Conservation (phyloP, 805 yeast species). For the Nakazawaea wyomingensis region DNA sequence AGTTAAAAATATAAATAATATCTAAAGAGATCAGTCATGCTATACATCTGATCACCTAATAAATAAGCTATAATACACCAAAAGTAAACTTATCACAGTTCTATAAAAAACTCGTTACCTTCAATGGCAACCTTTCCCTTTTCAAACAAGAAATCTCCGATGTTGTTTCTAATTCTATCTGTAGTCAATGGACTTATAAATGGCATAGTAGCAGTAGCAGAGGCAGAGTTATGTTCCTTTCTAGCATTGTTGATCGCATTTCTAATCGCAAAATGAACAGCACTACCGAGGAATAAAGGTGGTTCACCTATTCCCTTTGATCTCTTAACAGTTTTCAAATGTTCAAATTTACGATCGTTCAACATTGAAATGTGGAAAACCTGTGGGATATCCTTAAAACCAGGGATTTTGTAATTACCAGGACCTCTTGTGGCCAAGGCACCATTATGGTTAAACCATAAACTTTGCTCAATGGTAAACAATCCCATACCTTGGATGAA, state of each 20-base stretch:
- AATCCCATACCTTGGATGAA: conserved; percentile 46
- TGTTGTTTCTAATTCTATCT: conserved; percentile 34
- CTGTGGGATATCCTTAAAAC: conserved; percentile 43
- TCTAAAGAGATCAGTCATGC: too few species aligned
- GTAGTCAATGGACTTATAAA: conserved; percentile 37
- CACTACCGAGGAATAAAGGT: conserved; percentile 40
- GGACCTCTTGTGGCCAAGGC: conserved; percentile 41
- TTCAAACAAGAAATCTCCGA: conserved; percentile 31
- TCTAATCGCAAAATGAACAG: conserved; percentile 38
- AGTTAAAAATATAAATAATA: too few species aligned
- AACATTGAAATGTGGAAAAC: conserved; percentile 36
- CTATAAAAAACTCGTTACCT: conserved; percentile 30
- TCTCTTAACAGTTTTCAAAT: conserved; percentile 37
- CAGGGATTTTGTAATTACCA: conserved; percentile 45
- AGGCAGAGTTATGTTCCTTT: conserved; percentile 24
- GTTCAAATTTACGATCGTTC: conserved; percentile 35
- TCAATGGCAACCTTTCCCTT: conserved; percentile 26
- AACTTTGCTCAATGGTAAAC: conserved; percentile 42
- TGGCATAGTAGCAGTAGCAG: conserved; percentile 17
- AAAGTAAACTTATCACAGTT: too few species aligned
- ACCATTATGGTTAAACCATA: conserved; percentile 38
- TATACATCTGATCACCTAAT: too few species aligned
- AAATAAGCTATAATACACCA: too few species aligned
- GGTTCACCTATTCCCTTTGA: conserved; percentile 49
- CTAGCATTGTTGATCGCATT: conserved; percentile 36